phyloP scores from a whole-genome alignment of 2,329 filamentous ascomycete species.

The Trematosphaeria pertusa region DNA sequence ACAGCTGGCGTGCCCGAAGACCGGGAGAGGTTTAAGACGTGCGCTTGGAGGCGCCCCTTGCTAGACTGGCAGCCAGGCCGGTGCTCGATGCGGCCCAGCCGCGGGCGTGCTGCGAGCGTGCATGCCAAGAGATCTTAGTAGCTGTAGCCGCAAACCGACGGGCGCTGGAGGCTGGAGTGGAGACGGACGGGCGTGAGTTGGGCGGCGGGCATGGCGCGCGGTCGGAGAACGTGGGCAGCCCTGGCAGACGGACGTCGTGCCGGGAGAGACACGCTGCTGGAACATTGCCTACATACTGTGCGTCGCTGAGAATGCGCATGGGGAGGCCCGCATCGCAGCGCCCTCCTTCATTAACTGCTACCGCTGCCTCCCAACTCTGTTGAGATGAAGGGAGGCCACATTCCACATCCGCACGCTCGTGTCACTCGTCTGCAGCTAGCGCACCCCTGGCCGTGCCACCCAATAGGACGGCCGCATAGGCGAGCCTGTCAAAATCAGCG shows the following conservation, averaged over 20 bases:
- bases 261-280: conserved; percentile 16
- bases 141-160: conserved; percentile 29
- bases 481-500: conserved; percentile 25
- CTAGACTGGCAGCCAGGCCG: conserved; percentile 35
- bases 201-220: neutral
- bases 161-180: neutral
- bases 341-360: no score
- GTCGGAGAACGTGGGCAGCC: conserved; percentile 2
- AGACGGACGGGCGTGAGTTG: neutral
- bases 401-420: conserved; percentile 9
- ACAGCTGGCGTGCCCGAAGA: conserved; percentile 32
- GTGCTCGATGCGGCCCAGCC: conserved; percentile 24
- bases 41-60: conserved; percentile 9
- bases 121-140: conserved; percentile 31
- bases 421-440: conserved; percentile 13
- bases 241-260: conserved; percentile 2
- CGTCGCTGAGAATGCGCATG: no score
- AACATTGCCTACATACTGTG: no score
- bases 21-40: conserved; percentile 1
- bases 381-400: neutral
- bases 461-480: conserved; percentile 30
- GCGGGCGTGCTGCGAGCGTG: conserved; percentile 26
- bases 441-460: conserved; percentile 20
- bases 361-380: no score
- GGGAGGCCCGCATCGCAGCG: no score